Base-by-base conservation (phyloP, 2,329 filamentous ascomycete genomes). In the Pyricularia sp. region DNA sequence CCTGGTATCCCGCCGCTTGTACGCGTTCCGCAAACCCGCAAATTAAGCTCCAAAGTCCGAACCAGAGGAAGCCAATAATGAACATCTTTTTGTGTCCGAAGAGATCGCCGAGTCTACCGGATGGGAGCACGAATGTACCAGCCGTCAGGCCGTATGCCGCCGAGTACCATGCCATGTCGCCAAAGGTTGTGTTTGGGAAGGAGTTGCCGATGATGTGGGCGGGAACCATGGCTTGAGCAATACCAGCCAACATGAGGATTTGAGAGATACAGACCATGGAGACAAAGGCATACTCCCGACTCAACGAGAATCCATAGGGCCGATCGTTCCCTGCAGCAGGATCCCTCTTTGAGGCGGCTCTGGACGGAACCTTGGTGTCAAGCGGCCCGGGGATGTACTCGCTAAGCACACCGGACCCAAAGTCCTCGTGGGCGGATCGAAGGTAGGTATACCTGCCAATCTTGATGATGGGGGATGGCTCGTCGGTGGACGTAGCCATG, bases 1-100 rank as follows among this genome's bases (percentile, higher is more conserved):
- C 75, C 14, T 66, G 26, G 30, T 69, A 69, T 17, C 71, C 71
- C n/a, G 65, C 50, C 6, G 58, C 30, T 67, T 74, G 70, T 20
- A 73, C 69, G 25, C 64, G 65, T 12, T 66, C 73, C 2, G 77
- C 78, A 42, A 83, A 80, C 0, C 85, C 86, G 4, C 79, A 80
- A 1, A 85, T 70, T 17, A 86, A 74, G 1, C 83, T 83, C 81
- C 84, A 88, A 5, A 84, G 59, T 0, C 82, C 79, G 58, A 86
- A 85, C 85, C 86, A 89, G 20, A 78, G 68, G 33, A 85, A 83
- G 2, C 87, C 87, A 1, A 79, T 72, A 9, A 88, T 72, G 50
- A 89, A 82, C 50, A 88, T 75, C 5, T 76, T 79, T 73, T 86
- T 86, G 75, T 88, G 82, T 0, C 88, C 88, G 70, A 85, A 86